These are phyloP conservation scores for Colletotrichum costaricense DNA, from an alignment of 2,329 filamentous ascomycete genomes.

Conservation along the genomic window DNA sequence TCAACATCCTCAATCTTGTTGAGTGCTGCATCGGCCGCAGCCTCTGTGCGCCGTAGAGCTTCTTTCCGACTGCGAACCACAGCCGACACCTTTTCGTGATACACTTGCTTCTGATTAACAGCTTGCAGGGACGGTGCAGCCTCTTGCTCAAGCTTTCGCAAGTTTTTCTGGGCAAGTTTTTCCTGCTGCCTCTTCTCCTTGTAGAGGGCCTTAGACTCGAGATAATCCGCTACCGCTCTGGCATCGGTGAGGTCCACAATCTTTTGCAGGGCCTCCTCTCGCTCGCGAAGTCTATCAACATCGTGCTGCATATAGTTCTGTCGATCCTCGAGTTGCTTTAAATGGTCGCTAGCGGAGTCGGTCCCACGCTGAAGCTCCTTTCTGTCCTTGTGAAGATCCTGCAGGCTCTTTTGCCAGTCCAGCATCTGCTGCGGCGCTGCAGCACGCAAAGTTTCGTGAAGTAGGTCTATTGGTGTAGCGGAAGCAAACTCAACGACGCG, in stretches of 20 bases:
- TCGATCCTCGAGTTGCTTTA: constrained; percentile 76
- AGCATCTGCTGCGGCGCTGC: constrained; percentile 86
- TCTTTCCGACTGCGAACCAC: constrained; percentile 66
- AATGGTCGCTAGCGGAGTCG: constrained; percentile 68
- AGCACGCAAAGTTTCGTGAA: constrained; percentile 88
- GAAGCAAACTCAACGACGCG: constrained; percentile 94
- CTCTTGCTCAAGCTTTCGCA: constrained; percentile 68
- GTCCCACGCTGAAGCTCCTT: constrained; percentile 71
- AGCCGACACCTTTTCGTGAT: constrained; percentile 67
- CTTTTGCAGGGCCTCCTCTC: constrained; percentile 73
- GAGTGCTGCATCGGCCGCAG: constrained; percentile 57
- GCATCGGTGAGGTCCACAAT: constrained; percentile 74
- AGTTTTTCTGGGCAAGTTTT: constrained; percentile 65
- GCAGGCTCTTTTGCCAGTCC: constrained; percentile 80
- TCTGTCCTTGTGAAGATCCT: constrained; percentile 75
- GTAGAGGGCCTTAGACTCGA: constrained; percentile 60
- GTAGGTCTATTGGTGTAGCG: constrained; percentile 82
- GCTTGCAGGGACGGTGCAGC: constrained; percentile 76
- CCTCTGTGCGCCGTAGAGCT: constrained; percentile 65
- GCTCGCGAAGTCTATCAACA: constrained; percentile 84
- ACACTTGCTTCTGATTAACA: constrained; percentile 76
- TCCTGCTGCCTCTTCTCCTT: constrained; percentile 65
- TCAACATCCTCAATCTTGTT: constrained; percentile 50
- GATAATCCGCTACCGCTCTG: constrained; percentile 74
- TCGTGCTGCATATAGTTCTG: constrained; percentile 82